Evolutionary conservation across 2,329 filamentous ascomycete genomes (phyloP), one percentile per base, ranked within the genome.

Genomic region (Diaporthe ampelina): DNA sequence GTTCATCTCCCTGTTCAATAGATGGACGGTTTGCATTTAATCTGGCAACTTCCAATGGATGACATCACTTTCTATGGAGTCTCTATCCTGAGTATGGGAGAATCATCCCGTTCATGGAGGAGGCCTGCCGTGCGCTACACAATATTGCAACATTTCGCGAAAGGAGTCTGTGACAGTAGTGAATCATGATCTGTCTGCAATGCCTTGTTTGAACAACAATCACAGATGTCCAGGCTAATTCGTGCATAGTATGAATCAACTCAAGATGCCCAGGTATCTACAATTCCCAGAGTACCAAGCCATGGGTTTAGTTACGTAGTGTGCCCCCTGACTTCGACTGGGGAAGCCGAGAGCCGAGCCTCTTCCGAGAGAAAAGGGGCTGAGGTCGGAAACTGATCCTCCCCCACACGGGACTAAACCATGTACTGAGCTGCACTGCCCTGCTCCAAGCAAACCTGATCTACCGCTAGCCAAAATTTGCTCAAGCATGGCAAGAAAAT

Each of bases 351-450:
- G 40, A 50, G 61, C 61, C 61, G 61, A 65, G 61, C 24, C 61
- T 35, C 26, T 35, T 65, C 43, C 61, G 61, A 65, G 61, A 35
- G 61, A 48, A 65, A 65, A 65, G 61, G 59, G 61, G 61, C 43
- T 50, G 10, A 8, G 43, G 26, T 8, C 61, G 61, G 61, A 21
- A 65, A 40, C 61, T 50, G 43, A 65, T 50, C 19, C 43, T n/a
- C 61, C 59, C 59, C 26, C 59, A 50, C 40, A 32, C 24, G 61
- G 43, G 43, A 65, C 61, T 35, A 65, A 50, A 48, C 7, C 61
- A 35, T 0, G 43, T 50, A 26, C 26, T 65, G 10, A n/a, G 24
- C 59, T 65, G 59, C 59, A 65, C 17, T 48, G 40, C 59, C 59
- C 40, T 48, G 24, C 37, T 29, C 40, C 15, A 21, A 65, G 40